Percentiles rank a stretch among this genome's conserved stretches.
Evolutionary conservation across 306 rosid genomes (phyloP).

Genomic region (Cercis canadensis): DNA sequence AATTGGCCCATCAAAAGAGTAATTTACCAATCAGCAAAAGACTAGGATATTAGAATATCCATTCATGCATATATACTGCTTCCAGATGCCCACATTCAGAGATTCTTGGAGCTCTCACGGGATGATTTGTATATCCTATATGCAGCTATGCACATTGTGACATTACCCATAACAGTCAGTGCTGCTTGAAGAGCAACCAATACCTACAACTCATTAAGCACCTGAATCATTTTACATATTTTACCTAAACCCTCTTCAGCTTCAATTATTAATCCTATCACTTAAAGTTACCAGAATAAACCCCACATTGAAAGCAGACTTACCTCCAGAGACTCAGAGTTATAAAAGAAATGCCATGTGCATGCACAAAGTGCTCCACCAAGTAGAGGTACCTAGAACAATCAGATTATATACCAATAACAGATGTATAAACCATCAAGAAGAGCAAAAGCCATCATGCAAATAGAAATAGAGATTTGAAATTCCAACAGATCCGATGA

Average conservation of each 20-base stretch:
- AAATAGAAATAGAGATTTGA: not conserved
- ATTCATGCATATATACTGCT: slow-evolving; percentile 6
- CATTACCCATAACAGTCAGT: slow-evolving; percentile 83
- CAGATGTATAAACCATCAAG: not conserved
- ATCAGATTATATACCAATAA: slow-evolving; percentile 13
- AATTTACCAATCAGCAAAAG: slow-evolving; percentile 36
- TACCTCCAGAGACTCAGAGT: slow-evolving; percentile 90
- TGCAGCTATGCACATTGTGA: slow-evolving; percentile 91
- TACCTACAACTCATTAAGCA: slow-evolving; percentile 61
- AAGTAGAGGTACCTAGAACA: slow-evolving; percentile 80
- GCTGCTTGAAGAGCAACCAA: slow-evolving; percentile 97
- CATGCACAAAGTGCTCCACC: slow-evolving; percentile 98
- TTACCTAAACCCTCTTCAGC: slow-evolving; percentile 24
- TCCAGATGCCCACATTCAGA: slow-evolving; percentile 39
- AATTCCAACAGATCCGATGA: not conserved
- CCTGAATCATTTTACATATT: slow-evolving; percentile 26
- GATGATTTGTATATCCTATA: slow-evolving; percentile 82
- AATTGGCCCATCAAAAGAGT: slow-evolving; percentile 15
- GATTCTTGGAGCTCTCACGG: slow-evolving; percentile 59
- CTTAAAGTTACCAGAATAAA: not conserved
- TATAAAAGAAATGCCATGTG: slow-evolving; percentile 98
- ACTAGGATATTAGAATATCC: slow-evolving; percentile 23
- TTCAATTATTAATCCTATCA: not conserved
- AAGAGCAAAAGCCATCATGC: too few species aligned
- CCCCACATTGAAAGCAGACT: slow-evolving; percentile 1